Conservation (phyloP, 345 rosid genomes). For the Populus alba region DNA sequence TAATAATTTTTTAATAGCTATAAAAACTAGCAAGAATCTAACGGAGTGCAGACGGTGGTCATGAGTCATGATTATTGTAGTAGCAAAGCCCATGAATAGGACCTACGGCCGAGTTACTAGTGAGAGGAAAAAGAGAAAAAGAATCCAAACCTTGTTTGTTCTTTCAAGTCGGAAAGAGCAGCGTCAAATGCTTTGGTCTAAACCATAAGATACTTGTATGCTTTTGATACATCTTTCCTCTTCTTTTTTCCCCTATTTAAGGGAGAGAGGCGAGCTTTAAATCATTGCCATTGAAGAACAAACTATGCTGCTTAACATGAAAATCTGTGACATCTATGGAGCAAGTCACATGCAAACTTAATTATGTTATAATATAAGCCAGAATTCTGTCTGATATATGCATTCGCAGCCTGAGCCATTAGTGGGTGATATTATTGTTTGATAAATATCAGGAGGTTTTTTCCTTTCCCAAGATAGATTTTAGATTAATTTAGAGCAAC, state of each 20-base stretch:
- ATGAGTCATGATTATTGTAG: background rate
- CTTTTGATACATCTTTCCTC: constrained; percentile 25
- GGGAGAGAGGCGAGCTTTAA: background rate
- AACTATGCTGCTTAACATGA: background rate
- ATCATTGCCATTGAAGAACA: background rate
- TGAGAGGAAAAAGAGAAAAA: constrained; percentile 1
- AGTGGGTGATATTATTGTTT: background rate
- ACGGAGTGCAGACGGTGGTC: background rate
- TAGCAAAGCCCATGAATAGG: background rate
- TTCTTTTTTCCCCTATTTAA: background rate
- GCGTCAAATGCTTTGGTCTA: constrained; percentile 28
- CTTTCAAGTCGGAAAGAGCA: constrained; percentile 37
- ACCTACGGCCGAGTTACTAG: background rate
- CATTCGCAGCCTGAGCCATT: background rate
- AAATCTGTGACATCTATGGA: background rate
- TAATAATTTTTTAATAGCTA: too few relatives aligned
- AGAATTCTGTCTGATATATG: background rate
- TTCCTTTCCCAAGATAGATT: background rate
- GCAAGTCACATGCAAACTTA: constrained; percentile 3
- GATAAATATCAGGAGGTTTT: background rate
- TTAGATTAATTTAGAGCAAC: background rate
- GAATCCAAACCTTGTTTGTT: constrained; percentile 20
- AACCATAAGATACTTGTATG: constrained; percentile 22
- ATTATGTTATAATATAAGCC: background rate
- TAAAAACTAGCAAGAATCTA: too few relatives aligned